Evolutionary conservation across 805 yeast genomes (phyloP).

Genomic region (Candida nemodendra): DNA sequence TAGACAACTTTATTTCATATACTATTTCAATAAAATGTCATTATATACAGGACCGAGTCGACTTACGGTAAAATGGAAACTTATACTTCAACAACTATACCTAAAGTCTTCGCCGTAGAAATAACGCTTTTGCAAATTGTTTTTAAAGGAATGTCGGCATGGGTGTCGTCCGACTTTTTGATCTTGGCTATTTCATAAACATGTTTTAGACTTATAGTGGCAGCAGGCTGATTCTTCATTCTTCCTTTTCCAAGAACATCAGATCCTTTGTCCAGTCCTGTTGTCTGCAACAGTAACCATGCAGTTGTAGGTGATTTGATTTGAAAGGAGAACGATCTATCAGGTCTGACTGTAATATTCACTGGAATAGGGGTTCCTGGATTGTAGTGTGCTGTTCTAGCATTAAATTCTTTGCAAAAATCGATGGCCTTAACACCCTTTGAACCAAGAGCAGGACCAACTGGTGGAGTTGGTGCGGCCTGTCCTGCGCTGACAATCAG

Average conservation of each 20-base stretch:
- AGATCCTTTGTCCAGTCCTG: constrained; percentile 77
- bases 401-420: constrained; percentile 97
- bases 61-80: constrained; percentile 44
- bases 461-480: constrained; percentile 98
- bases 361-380: constrained; percentile 93
- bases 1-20: too few relatives aligned
- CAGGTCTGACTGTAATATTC: constrained; percentile 83
- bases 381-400: constrained; percentile 83
- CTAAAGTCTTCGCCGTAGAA: constrained; percentile 87
- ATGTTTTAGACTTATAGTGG: constrained; percentile 71
- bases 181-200: constrained; percentile 93
- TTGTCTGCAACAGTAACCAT: constrained; percentile 79
- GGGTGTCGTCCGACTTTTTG: constrained; percentile 82
- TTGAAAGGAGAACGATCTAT: constrained; percentile 82
- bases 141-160: constrained; percentile 65
- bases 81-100: constrained; percentile 58
- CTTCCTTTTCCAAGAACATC: constrained; percentile 69
- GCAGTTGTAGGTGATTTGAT: constrained; percentile 91
- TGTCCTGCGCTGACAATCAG: constrained; percentile 95
- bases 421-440: constrained; percentile 98
- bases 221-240: constrained; percentile 26
- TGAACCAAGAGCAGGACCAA: constrained; percentile 97
- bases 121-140: constrained; percentile 79
- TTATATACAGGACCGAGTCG: neutral
- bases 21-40: too few relatives aligned